Evolutionary conservation across 2,329 filamentous ascomycete genomes (phyloP).

Genomic region (Teratosphaeria zuluensis): DNA sequence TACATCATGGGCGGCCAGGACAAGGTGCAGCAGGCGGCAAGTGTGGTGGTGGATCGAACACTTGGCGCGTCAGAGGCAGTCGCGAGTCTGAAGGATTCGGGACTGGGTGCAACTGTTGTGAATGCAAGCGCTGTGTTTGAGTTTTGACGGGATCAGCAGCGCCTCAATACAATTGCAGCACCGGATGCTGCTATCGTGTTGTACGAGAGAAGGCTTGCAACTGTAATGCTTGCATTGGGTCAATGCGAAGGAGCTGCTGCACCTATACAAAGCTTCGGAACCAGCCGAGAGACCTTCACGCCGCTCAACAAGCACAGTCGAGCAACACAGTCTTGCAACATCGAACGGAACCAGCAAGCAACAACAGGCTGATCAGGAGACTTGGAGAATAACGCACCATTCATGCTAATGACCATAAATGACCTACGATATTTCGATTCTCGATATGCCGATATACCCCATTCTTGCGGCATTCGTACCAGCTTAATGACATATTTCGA

Average conservation of each 20-base stretch:
- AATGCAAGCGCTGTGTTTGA: not conserved
- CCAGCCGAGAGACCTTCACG: not conserved
- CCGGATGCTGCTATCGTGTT: not conserved
- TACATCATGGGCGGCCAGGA: conserved; percentile 11
- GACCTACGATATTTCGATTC: not conserved
- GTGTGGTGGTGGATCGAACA: not conserved
- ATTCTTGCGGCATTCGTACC: not conserved
- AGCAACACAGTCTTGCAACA: not conserved
- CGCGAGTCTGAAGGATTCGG: not conserved
- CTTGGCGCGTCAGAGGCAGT: not conserved
- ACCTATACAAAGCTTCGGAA: not conserved
- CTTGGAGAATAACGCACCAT: not conserved
- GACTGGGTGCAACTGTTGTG: not conserved
- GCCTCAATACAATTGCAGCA: not conserved
- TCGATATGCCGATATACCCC: not conserved
- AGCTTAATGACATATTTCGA: not conserved
- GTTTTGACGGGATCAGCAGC: not conserved
- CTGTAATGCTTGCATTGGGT: not conserved
- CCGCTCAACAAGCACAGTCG: not conserved
- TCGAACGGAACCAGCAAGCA: not conserved
- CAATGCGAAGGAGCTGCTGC: not conserved
- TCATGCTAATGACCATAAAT: not conserved
- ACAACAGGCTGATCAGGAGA: not conserved
- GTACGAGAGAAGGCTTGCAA: not conserved
- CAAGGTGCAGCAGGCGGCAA: not conserved